Evolutionary conservation across 768 basidiomycete species (phyloP), one percentile per base, ranked within the genome.

Genomic region (Leccinum uliginosum): DNA sequence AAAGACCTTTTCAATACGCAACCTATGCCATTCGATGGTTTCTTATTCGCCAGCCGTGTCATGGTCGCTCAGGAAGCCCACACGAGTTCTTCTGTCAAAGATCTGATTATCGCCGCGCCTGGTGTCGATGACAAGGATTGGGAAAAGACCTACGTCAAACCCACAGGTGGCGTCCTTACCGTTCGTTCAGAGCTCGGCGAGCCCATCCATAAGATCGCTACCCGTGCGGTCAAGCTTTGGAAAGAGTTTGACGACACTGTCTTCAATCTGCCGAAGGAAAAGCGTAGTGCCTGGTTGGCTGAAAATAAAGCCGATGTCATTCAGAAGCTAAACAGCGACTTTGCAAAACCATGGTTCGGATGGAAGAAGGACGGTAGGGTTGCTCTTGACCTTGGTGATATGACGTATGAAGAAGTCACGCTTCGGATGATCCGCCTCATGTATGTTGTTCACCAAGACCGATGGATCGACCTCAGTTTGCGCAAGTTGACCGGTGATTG

Each of bases 1-100:
- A 81, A 85, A 54, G 78, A 84, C 58, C 77, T 78, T 64, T 98
- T 87, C 67, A 86, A 84, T 56, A 79, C 87, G 49, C 93, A 98
- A 73, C 88, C 90, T 12, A 99, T 98, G 97, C 97, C 97, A 2
- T 97, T 94, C 76, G 96, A 98, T 62, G 97, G 96, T 50, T 94
- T 96, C 79, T 80, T 99, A 46, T 97, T 95, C 65, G 97, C 91
- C 6, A 91, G 89, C 67, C 89, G 97, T 54, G 93, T 98, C 70
- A 98, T 99, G 96, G 93, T 98, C 30, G 96, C 97, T 50, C 94
- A 93, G 75, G 97, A 99, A 73, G 93, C 96, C 4, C 96, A 98
- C 72, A 98, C 97, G 0, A 90, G 87, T 64, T 80, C 91, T 3
- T 87, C 87, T 7, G 95, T 99, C 72, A 99, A 98, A 80, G 91